Base-by-base conservation (phyloP, 495 filamentous ascomycete genomes). In the Paragyromitra xinjiangensis region DNA sequence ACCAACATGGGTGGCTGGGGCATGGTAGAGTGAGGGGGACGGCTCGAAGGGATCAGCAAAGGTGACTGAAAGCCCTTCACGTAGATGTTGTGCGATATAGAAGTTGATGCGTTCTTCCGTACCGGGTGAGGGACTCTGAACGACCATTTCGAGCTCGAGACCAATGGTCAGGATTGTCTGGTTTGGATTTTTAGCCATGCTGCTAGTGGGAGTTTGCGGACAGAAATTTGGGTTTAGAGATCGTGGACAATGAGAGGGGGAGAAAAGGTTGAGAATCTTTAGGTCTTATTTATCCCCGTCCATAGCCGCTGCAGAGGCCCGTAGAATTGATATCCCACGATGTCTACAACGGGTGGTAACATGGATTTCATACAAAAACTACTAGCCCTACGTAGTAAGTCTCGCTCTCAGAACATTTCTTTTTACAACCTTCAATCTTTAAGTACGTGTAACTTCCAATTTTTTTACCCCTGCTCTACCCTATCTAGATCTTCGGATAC, bases 81-180 rank as follows among this genome's bases (percentile, higher is more conserved):
- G 73, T 7, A 75, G 26, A 16, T 71, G 34, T 0, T 62, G 22
- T 2, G 66, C 73, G 34, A 75, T 64, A 9, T 14, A 19, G 34
- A 34, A 48, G 58, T 53, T 63, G 19, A 63, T 44, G 19, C 58
- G 26, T 12, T 44, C 37, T 19, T 55, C 29, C 29, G 6, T 48
- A 8, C 12, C 8, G 16, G 42, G 7, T 1, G 44, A 14, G 16
- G 5, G 9, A 1, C 63, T 55, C 4, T 71, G 37, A 8, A 64
- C 48, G 2, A 71, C 26, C 55, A 75, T 63, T 45, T 75, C 73
- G 29, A 75, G 48, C 37, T 61, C 59, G 39, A 75, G 37, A 1
- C 66, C 58, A 22, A 75, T 44, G 12, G 66, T 75, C 11, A 75
- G 37, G 58, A 64, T 71, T 55, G 58, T 75, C 26, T 64, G 73